These are phyloP conservation scores for Cystobasidium tubakii DNA, from an alignment of 768 basidiomycete species.

Conservation along the genomic window DNA sequence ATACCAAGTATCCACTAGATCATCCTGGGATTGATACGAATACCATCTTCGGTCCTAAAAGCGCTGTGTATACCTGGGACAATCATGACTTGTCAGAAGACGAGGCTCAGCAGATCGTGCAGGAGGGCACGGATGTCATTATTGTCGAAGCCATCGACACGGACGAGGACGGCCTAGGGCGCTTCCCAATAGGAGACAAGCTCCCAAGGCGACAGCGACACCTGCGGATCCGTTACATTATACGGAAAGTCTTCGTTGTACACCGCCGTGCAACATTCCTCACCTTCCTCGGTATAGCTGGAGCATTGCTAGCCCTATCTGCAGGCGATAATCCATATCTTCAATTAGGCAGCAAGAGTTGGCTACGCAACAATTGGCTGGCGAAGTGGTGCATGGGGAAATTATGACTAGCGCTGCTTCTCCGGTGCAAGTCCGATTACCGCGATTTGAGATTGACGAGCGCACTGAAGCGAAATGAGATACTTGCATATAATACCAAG, in stretches of 20 bases:
- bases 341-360: neutral
- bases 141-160: neutral
- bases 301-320: slow-evolving; percentile 21
- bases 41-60: slow-evolving; percentile 25
- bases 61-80: slow-evolving; percentile 24
- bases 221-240: neutral
- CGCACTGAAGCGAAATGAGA: neutral
- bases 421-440: neutral
- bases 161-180: slow-evolving; percentile 15
- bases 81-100: slow-evolving; percentile 9
- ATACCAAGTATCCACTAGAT: slow-evolving; percentile 6
- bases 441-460: neutral
- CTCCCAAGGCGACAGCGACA: neutral
- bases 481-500: neutral
- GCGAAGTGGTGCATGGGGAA: neutral
- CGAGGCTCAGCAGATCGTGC: slow-evolving; percentile 25
- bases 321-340: neutral
- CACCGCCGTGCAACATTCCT: neutral
- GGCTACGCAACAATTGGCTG: slow-evolving; percentile 22
- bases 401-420: slow-evolving; percentile 22
- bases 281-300: slow-evolving; percentile 15
- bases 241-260: slow-evolving; percentile 8
- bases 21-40: slow-evolving; percentile 13
- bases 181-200: slow-evolving; percentile 3
- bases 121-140: slow-evolving; percentile 27